These are phyloP conservation scores for Acmispon strigosus DNA, from an alignment of 306 rosid genomes.

Conservation along the genomic window DNA sequence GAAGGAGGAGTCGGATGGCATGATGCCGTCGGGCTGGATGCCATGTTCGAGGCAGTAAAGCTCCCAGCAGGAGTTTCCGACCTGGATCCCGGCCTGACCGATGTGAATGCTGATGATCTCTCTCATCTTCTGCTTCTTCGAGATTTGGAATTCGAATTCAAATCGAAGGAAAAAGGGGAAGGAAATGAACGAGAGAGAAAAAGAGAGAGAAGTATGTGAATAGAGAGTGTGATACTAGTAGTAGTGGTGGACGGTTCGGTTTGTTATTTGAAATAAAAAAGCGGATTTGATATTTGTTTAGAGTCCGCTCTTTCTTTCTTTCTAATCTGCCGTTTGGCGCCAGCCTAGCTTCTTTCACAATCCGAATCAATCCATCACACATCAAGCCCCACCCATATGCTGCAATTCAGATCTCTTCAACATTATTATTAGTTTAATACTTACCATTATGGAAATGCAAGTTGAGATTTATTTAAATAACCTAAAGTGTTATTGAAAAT, in stretches of 20 bases:
- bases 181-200: neutral
- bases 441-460: too few relatives aligned
- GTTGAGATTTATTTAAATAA: too few relatives aligned
- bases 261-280: neutral
- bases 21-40: slow-evolving; percentile 84
- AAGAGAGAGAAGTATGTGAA: neutral
- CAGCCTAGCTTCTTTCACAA: slow-evolving; percentile 18
- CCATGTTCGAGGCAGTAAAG: slow-evolving; percentile 99
- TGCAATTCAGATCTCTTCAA: neutral
- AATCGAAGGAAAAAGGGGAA: neutral
- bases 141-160: neutral
- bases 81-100: slow-evolving; percentile 97
- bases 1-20: slow-evolving; percentile 60
- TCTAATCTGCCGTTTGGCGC: neutral
- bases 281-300: slow-evolving; percentile 23
- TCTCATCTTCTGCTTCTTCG: slow-evolving; percentile 52
- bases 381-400: neutral
- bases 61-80: slow-evolving; percentile 98
- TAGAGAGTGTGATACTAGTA: neutral
- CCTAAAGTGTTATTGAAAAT: too few relatives aligned
- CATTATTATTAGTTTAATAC: too few relatives aligned
- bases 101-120: slow-evolving; percentile 96
- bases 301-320: neutral
- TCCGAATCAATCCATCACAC: neutral
- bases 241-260: too few relatives aligned